Conservation (phyloP, 768 basidiomycete genomes). For the Mycena indigotica region DNA sequence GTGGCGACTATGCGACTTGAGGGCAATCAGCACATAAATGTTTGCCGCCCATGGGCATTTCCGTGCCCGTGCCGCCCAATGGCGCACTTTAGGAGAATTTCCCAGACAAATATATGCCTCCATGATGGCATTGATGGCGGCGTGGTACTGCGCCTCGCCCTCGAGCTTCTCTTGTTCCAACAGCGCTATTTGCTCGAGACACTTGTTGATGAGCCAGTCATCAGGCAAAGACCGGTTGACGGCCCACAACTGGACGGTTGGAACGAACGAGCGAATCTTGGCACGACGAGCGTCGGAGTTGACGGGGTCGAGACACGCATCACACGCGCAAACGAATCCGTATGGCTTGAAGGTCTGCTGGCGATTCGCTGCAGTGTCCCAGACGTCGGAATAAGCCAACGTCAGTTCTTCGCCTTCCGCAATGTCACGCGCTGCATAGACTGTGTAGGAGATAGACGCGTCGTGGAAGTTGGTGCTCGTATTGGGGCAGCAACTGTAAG, state of each 20-base stretch:
- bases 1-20: not conserved
- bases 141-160: not conserved
- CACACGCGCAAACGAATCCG: constrained; percentile 35
- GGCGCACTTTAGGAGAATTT: not conserved
- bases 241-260: not conserved
- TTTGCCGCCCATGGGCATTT: not conserved
- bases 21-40: not conserved
- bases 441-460: constrained; percentile 31
- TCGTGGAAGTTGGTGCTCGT: constrained; percentile 24
- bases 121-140: not conserved
- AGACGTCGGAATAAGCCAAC: constrained; percentile 27
- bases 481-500: constrained; percentile 31
- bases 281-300: constrained; percentile 1
- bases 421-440: constrained; percentile 33
- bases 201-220: not conserved
- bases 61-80: not conserved
- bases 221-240: not conserved
- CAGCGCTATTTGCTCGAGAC: not conserved
- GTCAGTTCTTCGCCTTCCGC: constrained; percentile 37
- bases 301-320: constrained; percentile 27
- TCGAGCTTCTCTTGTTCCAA: not conserved
- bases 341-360: constrained; percentile 30
- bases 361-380: constrained; percentile 25
- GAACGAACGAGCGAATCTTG: not conserved
- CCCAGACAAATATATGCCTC: not conserved